Evolutionary conservation across 495 filamentous ascomycete genomes (phyloP).

Genomic region (Talaromyces stipitatus): DNA sequence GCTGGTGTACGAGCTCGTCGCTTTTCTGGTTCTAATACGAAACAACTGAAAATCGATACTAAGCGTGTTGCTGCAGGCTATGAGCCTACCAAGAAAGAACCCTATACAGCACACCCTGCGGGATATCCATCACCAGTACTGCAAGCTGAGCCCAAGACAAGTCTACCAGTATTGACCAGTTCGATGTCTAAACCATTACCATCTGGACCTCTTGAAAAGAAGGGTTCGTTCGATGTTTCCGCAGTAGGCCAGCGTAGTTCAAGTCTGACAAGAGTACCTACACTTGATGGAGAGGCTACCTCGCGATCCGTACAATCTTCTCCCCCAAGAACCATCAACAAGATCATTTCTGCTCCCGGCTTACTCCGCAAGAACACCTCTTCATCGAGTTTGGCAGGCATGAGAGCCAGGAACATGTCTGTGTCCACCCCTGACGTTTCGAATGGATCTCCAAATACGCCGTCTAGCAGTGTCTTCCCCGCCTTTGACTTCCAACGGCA

Average conservation of each 20-base stretch:
- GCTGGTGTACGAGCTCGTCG: slow-evolving; percentile 68
- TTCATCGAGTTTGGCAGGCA: slow-evolving; percentile 63
- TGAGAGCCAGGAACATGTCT: slow-evolving; percentile 67
- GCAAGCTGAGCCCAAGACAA: slow-evolving; percentile 20
- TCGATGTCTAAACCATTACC: not conserved
- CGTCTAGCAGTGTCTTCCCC: slow-evolving; percentile 60
- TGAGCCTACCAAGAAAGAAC: slow-evolving; percentile 33
- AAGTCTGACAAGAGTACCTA: slow-evolving; percentile 30
- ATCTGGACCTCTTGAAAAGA: not conserved
- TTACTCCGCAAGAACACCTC: slow-evolving; percentile 71
- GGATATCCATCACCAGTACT: slow-evolving; percentile 21
- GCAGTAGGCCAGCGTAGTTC: slow-evolving; percentile 17
- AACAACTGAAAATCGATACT: slow-evolving; percentile 88
- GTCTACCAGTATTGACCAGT: slow-evolving; percentile 12
- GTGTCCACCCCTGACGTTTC: slow-evolving; percentile 61
- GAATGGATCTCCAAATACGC: slow-evolving; percentile 66
- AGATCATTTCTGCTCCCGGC: slow-evolving; percentile 45
- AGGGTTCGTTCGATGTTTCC: slow-evolving; percentile 23
- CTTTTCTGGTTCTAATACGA: slow-evolving; percentile 68
- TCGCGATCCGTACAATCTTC: slow-evolving; percentile 32
- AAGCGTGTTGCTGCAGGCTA: slow-evolving; percentile 37
- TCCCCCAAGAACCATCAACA: slow-evolving; percentile 39
- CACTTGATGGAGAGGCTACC: slow-evolving; percentile 33
- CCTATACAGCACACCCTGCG: slow-evolving; percentile 17
- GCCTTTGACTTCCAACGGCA: slow-evolving; percentile 40